A percentile compares a stretch with the other conserved stretches of the same genome.
Conservation (phyloP, 2,329 filamentous ascomycete species). For the Neofusicoccum cordaticola region DNA sequence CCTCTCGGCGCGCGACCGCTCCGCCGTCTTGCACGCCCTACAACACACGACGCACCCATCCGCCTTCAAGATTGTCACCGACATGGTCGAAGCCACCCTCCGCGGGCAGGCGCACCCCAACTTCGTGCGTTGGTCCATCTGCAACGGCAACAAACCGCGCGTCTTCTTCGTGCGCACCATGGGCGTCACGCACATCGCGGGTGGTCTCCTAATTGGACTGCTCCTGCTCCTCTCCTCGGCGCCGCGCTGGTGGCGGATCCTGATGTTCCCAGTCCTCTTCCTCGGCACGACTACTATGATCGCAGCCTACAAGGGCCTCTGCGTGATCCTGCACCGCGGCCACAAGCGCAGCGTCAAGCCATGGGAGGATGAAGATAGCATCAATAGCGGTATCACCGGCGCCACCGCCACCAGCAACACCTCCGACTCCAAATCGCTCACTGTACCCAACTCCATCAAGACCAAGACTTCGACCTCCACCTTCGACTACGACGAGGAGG, state of each 20-base stretch:
- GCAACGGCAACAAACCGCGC: constrained; percentile 74
- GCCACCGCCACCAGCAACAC: constrained; percentile 1
- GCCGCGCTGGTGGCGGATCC: constrained; percentile 62
- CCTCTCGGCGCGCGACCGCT: constrained; percentile 63
- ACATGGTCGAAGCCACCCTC: constrained; percentile 65
- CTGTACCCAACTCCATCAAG: not conserved
- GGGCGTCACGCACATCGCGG: constrained; percentile 58
- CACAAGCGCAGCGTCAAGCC: constrained; percentile 74
- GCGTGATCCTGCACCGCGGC: constrained; percentile 70
- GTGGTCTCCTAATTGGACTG: constrained; percentile 58
- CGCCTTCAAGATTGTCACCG: constrained; percentile 61
- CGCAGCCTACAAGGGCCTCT: constrained; percentile 76
- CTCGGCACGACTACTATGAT: constrained; percentile 70
- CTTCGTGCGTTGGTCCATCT: constrained; percentile 80
- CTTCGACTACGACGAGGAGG: constrained; percentile 42
- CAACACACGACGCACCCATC: constrained; percentile 75
- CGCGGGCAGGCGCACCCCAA: constrained; percentile 77
- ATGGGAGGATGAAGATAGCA: constrained; percentile 62
- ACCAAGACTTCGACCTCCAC: not conserved
- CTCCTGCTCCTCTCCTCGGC: constrained; percentile 65
- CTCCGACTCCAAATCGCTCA: not conserved
- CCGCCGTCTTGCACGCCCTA: constrained; percentile 63
- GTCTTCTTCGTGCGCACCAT: constrained; percentile 67
- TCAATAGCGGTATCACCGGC: constrained; percentile 10
- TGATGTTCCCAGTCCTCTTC: constrained; percentile 64